Base-by-base conservation (phyloP, 768 basidiomycete species). In the Boletus fagicola region DNA sequence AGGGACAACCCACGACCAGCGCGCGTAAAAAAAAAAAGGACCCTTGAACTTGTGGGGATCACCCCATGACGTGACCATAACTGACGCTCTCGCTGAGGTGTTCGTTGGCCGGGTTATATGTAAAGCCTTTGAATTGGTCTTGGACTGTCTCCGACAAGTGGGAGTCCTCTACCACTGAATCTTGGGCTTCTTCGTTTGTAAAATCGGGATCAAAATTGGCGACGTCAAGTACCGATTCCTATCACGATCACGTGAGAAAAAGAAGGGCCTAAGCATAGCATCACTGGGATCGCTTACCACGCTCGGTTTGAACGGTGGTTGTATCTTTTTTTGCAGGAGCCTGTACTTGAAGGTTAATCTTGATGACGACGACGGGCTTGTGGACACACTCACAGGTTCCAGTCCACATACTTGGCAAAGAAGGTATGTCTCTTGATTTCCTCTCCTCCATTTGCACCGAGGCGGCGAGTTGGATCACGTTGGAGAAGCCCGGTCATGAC, bases 161-260 rank as follows among this genome's bases (percentile, higher is more conserved):
- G 4, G 92, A 94, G 67, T 94, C 93, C 61, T 91, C 92, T 39
- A 99, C 96, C 53, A 98, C 94, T 2, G 93, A 95, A 74, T 99
- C 96, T 65, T 92, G 86, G 2, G 95, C 90, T 55, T 92, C 88
- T 72, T 99, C 96, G 59, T 88, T 91, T 30, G 95, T 98, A 70
- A 99, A 99, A 73, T 98, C 96, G 26, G 93, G 83, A 73, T 98
- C 97, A 75, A 99, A 98, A 79, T 98, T 94, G 56, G 88, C 92
- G 22, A 95, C 94, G 70, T 97, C 95, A 45, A 97, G 83, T 1
- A 94, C 94, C 53, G 88, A 90, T 78, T 95, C 94, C 87, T 88
- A 43, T 49, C 55, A 54, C 31, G 13, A 65, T 31, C 24, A 35
- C 9, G 53, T 64, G 49, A 67, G 49, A 30, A 35, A 35, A 31